phyloP scores from a whole-genome alignment of 371 early-diverging fungal species.

The Mortierella sp. region DNA sequence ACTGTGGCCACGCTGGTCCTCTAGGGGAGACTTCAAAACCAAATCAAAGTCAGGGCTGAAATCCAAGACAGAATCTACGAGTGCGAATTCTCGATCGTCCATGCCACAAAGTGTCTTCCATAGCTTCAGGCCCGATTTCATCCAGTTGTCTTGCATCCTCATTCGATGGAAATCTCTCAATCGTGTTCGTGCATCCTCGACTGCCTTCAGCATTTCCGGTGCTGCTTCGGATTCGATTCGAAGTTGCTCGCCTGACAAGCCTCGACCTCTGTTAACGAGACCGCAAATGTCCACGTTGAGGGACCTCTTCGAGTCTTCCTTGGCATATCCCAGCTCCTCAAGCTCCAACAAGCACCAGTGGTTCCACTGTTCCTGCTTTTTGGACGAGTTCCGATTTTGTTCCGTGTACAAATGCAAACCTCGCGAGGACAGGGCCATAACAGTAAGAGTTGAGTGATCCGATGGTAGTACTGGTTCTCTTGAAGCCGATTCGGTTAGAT shows the following conservation, averaged over 20 bases:
- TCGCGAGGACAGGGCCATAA: slow-evolving; percentile 18
- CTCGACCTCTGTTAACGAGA: slow-evolving; percentile 12
- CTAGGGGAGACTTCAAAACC: slow-evolving; percentile 8
- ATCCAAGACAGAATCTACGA: slow-evolving; percentile 1
- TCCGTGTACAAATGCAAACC: slow-evolving; percentile 28
- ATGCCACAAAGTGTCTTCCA: slow-evolving; percentile 24
- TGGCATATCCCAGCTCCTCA: slow-evolving; percentile 2
- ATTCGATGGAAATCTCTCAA: slow-evolving; percentile 7
- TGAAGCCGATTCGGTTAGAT: not conserved
- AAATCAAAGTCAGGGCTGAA: not conserved
- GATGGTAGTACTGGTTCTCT: not conserved
- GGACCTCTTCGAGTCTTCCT: not conserved
- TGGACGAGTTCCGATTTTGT: not conserved
- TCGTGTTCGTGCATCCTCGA: slow-evolving; percentile 7
- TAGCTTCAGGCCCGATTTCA: slow-evolving; percentile 7
- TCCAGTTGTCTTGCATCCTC: slow-evolving; percentile 2
- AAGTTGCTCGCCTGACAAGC: slow-evolving; percentile 9
- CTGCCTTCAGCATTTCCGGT: slow-evolving; percentile 7
- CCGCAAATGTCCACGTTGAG: slow-evolving; percentile 18
- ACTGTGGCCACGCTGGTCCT: slow-evolving; percentile 8
- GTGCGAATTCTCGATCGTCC: slow-evolving; percentile 1
- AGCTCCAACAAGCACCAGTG: slow-evolving; percentile 46
- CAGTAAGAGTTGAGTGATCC: slow-evolving; percentile 11
- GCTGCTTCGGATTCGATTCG: not conserved
- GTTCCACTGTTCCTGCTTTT: slow-evolving; percentile 1